These are phyloP conservation scores for Arthrobotrys megalospora DNA, from an alignment of 2,329 filamentous ascomycete genomes.

Conservation along the genomic window DNA sequence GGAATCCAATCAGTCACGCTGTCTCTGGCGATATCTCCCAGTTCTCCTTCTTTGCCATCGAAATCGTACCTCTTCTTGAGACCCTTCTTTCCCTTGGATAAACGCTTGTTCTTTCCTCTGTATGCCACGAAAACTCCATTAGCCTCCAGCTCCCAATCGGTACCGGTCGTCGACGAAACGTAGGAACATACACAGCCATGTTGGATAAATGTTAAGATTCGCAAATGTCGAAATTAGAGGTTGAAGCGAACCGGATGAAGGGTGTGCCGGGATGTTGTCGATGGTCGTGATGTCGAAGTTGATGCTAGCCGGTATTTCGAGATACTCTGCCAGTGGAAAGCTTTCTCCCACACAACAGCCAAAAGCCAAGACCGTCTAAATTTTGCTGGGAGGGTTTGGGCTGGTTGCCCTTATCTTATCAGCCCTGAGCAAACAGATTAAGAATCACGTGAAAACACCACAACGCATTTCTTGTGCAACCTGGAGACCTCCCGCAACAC, in stretches of 20 bases:
- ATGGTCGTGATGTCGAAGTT: slow-evolving; percentile 57
- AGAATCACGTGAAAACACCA: slow-evolving; percentile 26
- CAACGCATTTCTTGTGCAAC: slow-evolving; percentile 44
- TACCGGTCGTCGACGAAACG: slow-evolving; percentile 22
- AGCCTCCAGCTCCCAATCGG: slow-evolving; percentile 37
- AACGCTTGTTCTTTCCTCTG: slow-evolving; percentile 85
- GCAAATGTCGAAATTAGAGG: slow-evolving; percentile 47
- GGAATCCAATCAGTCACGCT: slow-evolving; percentile 71
- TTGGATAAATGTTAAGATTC: slow-evolving; percentile 53
- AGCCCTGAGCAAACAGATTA: slow-evolving; percentile 15
- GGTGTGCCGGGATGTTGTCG: slow-evolving; percentile 54
- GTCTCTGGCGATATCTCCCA: neutral
- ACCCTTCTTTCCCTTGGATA: slow-evolving; percentile 99
- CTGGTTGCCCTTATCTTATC: slow-evolving; percentile 61
- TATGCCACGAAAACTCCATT: slow-evolving; percentile 40
- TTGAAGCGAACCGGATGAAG: slow-evolving; percentile 50
- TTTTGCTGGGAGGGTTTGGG: slow-evolving; percentile 57
- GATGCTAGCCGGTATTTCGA: slow-evolving; percentile 60
- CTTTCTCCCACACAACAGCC: slow-evolving; percentile 56
- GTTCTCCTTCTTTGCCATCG: slow-evolving; percentile 11
- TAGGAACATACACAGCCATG: slow-evolving; percentile 58
- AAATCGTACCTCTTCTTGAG: slow-evolving; percentile 60
- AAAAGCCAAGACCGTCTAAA: slow-evolving; percentile 45
- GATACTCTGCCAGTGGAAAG: slow-evolving; percentile 48
- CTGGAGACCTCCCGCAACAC: slow-evolving; percentile 30